These are phyloP conservation scores for Helianthus annuus DNA, from an alignment of 129 eudicot genomes.

Conservation along the genomic window DNA sequence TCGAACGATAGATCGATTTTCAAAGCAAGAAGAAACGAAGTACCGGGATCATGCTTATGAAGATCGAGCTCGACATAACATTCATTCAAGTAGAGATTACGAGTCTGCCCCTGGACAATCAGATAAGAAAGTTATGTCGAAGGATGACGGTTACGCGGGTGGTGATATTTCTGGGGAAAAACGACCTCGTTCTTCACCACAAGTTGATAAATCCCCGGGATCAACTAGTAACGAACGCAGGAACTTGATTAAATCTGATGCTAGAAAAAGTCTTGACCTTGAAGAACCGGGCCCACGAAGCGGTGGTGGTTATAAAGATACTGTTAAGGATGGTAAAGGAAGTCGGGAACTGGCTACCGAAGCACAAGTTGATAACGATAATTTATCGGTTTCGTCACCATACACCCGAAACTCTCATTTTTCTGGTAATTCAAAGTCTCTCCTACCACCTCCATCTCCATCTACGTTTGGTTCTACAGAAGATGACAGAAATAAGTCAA, in stretches of 20 bases:
- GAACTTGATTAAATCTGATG: constrained; percentile 53
- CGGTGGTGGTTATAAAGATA: constrained; percentile 65
- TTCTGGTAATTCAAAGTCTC: constrained; percentile 56
- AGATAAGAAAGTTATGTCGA: constrained; percentile 56
- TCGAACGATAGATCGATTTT: constrained; percentile 56
- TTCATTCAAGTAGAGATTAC: constrained; percentile 57
- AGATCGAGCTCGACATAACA: constrained; percentile 51
- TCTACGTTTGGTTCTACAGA: constrained; percentile 51
- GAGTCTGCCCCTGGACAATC: constrained; percentile 39
- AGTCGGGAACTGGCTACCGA: constrained; percentile 47
- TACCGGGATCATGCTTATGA: constrained; percentile 61
- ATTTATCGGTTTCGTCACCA: constrained; percentile 72
- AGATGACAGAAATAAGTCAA: constrained; percentile 68
- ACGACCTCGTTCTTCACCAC: constrained; percentile 57
- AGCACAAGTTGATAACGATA: constrained; percentile 58
- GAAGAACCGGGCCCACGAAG: constrained; percentile 71
- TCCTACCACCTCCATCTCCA: constrained; percentile 46
- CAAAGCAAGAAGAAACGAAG: constrained; percentile 75
- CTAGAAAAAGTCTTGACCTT: constrained; percentile 57
- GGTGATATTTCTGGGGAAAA: constrained; percentile 53
- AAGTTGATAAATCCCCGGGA: constrained; percentile 71
- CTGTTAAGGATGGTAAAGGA: constrained; percentile 57
- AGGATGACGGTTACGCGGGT: constrained; percentile 55
- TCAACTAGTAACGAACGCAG: constrained; percentile 63
- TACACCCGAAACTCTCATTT: constrained; percentile 46